Evolutionary conservation across 148 eudicot species (phyloP), one percentile per base, ranked within the genome.

Genomic region (Amaranthus palmeri): DNA sequence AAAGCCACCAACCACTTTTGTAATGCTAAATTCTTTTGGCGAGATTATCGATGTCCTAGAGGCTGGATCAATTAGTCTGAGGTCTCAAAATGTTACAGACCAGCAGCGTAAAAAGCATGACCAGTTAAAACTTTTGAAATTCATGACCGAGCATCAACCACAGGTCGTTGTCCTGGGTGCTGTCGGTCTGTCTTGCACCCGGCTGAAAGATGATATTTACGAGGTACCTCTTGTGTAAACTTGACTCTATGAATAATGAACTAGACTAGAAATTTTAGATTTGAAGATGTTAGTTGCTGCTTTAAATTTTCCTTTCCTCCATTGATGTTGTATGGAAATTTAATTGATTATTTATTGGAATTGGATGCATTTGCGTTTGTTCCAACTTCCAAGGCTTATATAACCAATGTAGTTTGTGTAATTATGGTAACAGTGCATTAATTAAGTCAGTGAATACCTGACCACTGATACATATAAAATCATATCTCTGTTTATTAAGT

Each of bases 61-160:
- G 79, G 96, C 93, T 10, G 96, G 92, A 55, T 92, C 87, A 60
- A 81, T 96, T 6, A 92, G 88, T 77, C 66, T 80, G 54, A 85
- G 90, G 72, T 80, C 90, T 66, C 95, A 86, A 67, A 91, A 81
- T 85, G 80, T 80, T 54, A 77, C 76, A 75, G 99, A 92, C 67
- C 87, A 87, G 84, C 96, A 88, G 77, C 96, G 99, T 46, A 96
- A 92, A 83, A 92, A 85, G 81, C 85, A 85, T 67, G 99, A 92
- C 67, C 97, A 90, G 87, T 90, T 92, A 78, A 84, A 83, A 14
- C 87, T 96, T 72, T 71, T 81, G 67, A 88, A 83, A 71, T 96
- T 96, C 74, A 88, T 96, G 97, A 90, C 87, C 71, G 99, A 96
- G 54, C 96, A 92, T 79, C 97, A 96, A 77, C 99, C 99, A 5